Evolutionary conservation across 768 basidiomycete genomes (phyloP), one percentile per base, ranked within the genome.

Genomic region (Podaxis pistillaris): DNA sequence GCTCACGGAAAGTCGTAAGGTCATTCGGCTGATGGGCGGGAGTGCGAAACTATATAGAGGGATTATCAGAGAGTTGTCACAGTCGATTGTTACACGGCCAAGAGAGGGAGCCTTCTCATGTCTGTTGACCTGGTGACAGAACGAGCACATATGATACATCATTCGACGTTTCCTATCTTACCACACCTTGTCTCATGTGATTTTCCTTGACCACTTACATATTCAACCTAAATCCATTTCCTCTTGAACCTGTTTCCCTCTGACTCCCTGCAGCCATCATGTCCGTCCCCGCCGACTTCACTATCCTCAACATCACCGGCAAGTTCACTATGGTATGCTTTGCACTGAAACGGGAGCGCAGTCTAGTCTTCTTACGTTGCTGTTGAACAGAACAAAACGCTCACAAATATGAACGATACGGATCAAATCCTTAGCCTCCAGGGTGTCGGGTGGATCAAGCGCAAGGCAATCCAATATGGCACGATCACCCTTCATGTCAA

Each of bases 391-490:
- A 91, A 89, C 78, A 91, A 88, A 73, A 49, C 76, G 1, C 79
- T 91, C 58, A 88, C 86, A 44, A 89, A 87, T 66, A 67, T 70
- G 36, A 64, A 66, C 33, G 61, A 62, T 11, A 79, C 80, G 4
- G 90, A 91, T 57, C 78, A 78, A 28, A 86, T 93, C 64, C 84
- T 93, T 46, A 70, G 72, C 36, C 76, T 88, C 2, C 91, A 93
- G 71, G 91, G 91, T 55, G 80, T 93, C 36, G 71, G 86, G 37
- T 93, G 91, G 91, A 63, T 86, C 51, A 88, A 78, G 66, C 84
- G 91, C 66, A 86, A 81, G 62, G 81, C 82, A 26, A 91, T 93
- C 68, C 60, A 69, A 24, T 36, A 77, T 28, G 86, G 81, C 36
- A 85, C 82, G 17, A 67, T 93, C 51, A 88, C 86, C 24, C 81